Evolutionary conservation across 331 rosid species (phyloP), one percentile per base, ranked within the genome.

Genomic region (Spiraea crenata): DNA sequence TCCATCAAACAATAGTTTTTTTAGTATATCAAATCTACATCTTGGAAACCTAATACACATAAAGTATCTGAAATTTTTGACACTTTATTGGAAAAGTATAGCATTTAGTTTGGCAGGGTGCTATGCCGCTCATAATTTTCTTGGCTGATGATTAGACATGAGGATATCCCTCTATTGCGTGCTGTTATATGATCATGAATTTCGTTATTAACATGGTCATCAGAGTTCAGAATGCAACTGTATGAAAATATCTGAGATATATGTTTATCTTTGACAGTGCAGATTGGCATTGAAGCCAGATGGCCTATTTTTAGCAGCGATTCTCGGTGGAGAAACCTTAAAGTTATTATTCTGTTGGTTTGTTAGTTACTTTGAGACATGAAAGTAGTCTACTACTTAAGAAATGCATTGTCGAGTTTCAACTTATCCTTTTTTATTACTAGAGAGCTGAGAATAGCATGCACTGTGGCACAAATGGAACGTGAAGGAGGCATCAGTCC

Each of bases 401-500:
- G 66, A 70, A 71, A 55, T 70, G 14, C 70, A 55, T 58, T 40
- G 42, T 40, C 67, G 49, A 83, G 80, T 63, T 60, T 81, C 25
- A 67, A 51, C 64, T 73, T 79, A 16, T 59, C 56, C 58, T 5
- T 63, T 55, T 69, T 16, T 84, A 67, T 62, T 71, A 70, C 62
- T 77, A 93, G 98, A 88, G 98, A 90, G 78, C 92, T 93, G 77
- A 85, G 99, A 86, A 89, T 93, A 74, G 96, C 99, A 37, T 93
- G 99, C 85, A 93, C 99, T 12, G 81, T 93, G 61, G 99, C 99
- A 60, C 99, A 93, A 73, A 90, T 93, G 96, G 99, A 90, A 79
- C 97, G 97, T 65, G 97, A 93, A 83, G 99, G 99, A 71, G 97
- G 99, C 68, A 87, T 90, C 80, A 90, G 99, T 86, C 99, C 99